Evolutionary conservation across 495 filamentous ascomycete species (phyloP).

Genomic region (Neurospora hispaniola): DNA sequence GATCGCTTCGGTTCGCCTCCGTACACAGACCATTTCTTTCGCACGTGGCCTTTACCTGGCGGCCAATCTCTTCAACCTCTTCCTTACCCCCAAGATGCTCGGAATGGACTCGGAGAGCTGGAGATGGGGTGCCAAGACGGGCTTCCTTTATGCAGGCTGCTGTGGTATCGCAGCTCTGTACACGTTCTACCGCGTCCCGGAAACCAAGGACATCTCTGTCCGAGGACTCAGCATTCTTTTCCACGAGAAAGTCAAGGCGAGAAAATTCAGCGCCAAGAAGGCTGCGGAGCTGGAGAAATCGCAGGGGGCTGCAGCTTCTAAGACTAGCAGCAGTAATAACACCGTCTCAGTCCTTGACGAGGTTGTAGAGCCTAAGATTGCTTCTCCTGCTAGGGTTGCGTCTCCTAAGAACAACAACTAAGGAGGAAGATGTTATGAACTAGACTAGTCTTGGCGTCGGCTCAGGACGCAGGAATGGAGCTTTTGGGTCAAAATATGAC

Average conservation of each 20-base stretch:
- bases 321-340: background rate
- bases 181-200: conserved; percentile 31
- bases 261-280: conserved; percentile 29
- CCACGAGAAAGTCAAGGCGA: conserved; percentile 34
- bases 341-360: background rate
- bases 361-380: background rate
- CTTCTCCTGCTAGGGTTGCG: background rate
- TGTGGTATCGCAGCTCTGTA: conserved; percentile 35
- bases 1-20: conserved; percentile 41
- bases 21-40: conserved; percentile 44
- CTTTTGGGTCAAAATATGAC: background rate
- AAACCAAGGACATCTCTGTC: conserved; percentile 39
- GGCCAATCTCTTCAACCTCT: conserved; percentile 31
- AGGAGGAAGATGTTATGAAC: background rate
- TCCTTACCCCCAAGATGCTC: conserved; percentile 42
- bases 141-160: conserved; percentile 47
- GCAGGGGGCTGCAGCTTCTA: background rate
- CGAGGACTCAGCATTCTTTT: conserved; percentile 51
- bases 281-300: conserved; percentile 5
- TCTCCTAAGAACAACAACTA: background rate
- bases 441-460: background rate
- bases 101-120: conserved; percentile 28
- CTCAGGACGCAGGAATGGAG: background rate
- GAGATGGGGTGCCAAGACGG: conserved; percentile 42
- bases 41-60: conserved; percentile 49